Base-by-base conservation (phyloP, 768 basidiomycete genomes). In the Tylopilus felleus region DNA sequence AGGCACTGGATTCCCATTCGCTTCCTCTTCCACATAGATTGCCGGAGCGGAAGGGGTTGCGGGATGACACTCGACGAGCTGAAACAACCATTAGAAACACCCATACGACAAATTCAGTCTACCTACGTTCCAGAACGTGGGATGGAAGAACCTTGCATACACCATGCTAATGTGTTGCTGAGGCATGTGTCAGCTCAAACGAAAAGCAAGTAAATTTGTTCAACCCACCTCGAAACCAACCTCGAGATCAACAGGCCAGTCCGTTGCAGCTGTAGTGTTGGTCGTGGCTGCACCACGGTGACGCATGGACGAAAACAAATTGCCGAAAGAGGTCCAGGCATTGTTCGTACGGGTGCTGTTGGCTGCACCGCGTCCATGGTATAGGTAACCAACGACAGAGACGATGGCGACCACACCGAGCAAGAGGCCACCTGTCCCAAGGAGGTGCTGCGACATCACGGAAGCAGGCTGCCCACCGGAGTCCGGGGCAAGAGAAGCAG, bases 91-190 rank as follows among this genome's bases (percentile, higher is more conserved):
- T 55, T 9, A 49, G 16, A 6, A 19, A 13, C 31, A 9, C 10
- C 29, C 17, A 5, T 4, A 7, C 10, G 7, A 13, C 0, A 21
- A 42, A 33, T 1, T 5, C 5, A 38, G 16, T 31, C 0, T 17
- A 47, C 59, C 42, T 19, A 61, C 64, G 38, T 61, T 55, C 64
- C 64, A 65, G 19, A 41, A 42, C 1, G 47, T 56, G 3, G 65
- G 65, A 31, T 65, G 64, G 35, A 65, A 65, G 47, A 43, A 57
- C 36, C 35, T 61, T 1, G 61, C 62, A 28, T 65, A 64, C 0
- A 65, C 53, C 59, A 61, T 65, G 14, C 33, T 62, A 5, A 65
- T 53, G 22, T 67, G 55, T 16, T 59, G 27, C 40, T 58, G 22
- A 10, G 1, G 1, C 19, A 19, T 16, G 7, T 3, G 21, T 67